phyloP scores from a whole-genome alignment of 345 rosid genomes.

The Theobroma cacao region DNA sequence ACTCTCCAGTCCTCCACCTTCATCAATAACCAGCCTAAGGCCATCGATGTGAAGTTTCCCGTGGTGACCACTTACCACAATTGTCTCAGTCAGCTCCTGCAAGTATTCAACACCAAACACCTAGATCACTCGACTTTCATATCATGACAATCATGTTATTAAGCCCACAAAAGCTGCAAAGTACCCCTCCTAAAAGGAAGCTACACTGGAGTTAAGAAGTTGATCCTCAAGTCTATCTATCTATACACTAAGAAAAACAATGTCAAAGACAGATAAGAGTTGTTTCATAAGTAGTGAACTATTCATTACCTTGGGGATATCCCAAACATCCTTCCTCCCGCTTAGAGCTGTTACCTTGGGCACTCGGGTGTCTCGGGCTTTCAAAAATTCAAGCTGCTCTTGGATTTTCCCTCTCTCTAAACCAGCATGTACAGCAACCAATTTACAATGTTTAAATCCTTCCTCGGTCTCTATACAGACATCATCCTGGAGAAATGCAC shows the following conservation, averaged over 20 bases:
- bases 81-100: constrained; percentile 48
- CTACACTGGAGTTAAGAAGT: too few relatives aligned
- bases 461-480: constrained; percentile 51
- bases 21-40: constrained; percentile 76
- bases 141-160: not conserved
- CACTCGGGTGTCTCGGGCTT: constrained; percentile 55
- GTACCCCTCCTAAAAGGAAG: too few relatives aligned
- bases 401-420: constrained; percentile 52
- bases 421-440: constrained; percentile 84
- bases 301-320: constrained; percentile 65
- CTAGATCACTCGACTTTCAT: constrained; percentile 20
- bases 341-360: constrained; percentile 59
- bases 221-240: not conserved
- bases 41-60: constrained; percentile 79
- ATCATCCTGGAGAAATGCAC: constrained; percentile 50
- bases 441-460: constrained; percentile 51
- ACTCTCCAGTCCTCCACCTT: constrained; percentile 67
- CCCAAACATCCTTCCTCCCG: constrained; percentile 75
- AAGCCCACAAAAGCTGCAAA: not conserved
- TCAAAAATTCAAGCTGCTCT: constrained; percentile 54
- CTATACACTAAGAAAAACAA: not conserved
- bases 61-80: constrained; percentile 82
- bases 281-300: not conserved
- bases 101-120: constrained; percentile 4
- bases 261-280: not conserved